Percentiles rank a stretch among this genome's conserved stretches.
These are phyloP conservation scores for Pulveroboletus sp. DNA, from an alignment of 768 basidiomycete species.

Conservation along the genomic window DNA sequence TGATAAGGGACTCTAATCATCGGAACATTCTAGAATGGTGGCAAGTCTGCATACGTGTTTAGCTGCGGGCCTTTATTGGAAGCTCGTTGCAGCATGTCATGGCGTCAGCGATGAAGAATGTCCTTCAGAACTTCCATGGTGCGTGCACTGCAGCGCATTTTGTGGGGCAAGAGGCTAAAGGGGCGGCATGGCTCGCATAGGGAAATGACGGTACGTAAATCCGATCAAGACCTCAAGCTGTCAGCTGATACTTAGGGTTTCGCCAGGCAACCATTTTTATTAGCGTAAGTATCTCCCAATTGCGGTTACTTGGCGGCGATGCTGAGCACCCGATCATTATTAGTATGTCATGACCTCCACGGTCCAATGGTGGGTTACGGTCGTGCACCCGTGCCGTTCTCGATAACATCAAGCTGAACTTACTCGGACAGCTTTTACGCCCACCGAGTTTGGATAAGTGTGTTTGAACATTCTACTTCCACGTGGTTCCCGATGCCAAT, in stretches of 20 bases:
- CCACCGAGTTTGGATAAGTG: constrained; percentile 16
- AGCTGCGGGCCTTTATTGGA: neutral
- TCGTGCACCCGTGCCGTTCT: neutral
- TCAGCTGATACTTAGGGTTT: no score
- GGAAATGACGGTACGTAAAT: constrained; percentile 2
- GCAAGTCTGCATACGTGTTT: constrained; percentile 2
- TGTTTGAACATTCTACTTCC: neutral
- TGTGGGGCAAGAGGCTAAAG: neutral
- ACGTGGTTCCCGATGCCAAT: neutral
- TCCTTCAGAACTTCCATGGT: neutral
- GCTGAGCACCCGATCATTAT: neutral
- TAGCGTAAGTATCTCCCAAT: constrained; percentile 1
- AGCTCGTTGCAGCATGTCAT: neutral
- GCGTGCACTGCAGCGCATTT: neutral
- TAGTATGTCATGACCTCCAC: constrained; percentile 3
- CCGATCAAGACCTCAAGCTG: no score
- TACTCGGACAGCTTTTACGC: constrained; percentile 8
- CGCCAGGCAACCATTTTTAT: neutral
- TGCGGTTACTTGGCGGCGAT: no score
- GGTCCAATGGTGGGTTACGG: constrained; percentile 10
- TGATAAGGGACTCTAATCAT: neutral
- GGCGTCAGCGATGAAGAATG: neutral
- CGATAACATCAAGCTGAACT: neutral
- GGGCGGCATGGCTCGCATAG: neutral
- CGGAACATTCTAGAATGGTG: neutral